Evolutionary conservation across 306 rosid genomes (phyloP).

Genomic region (Bauhinia variegata): DNA sequence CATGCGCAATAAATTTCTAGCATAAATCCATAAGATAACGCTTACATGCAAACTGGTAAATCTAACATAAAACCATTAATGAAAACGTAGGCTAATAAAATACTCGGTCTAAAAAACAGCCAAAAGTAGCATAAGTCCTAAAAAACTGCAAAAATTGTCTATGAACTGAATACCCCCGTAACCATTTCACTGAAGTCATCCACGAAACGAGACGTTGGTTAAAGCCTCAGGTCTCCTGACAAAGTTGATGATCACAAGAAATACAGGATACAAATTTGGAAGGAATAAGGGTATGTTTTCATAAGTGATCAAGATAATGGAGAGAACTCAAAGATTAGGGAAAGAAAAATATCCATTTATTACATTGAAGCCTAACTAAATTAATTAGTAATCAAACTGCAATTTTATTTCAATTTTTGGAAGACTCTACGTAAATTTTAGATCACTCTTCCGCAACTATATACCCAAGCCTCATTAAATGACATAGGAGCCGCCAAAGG

Average conservation of each 20-base stretch:
- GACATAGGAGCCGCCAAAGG: slow-evolving; percentile 11
- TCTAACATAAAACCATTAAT: background rate
- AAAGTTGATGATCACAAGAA: slow-evolving; percentile 2
- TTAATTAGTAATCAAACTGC: too few species aligned
- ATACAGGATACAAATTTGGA: background rate
- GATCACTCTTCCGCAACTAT: too few species aligned
- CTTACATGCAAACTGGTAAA: slow-evolving; percentile 1
- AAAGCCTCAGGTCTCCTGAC: slow-evolving; percentile 1
- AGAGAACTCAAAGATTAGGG: background rate
- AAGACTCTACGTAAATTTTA: too few species aligned
- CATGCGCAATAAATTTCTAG: too few species aligned
- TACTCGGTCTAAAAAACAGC: too few species aligned
- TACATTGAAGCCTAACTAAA: too few species aligned
- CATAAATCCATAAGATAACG: slow-evolving; percentile 1
- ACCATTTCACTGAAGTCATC: slow-evolving; percentile 3
- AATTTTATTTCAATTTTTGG: too few species aligned
- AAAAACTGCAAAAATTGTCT: background rate
- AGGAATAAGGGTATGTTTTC: background rate
- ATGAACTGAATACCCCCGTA: background rate
- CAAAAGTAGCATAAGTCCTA: too few species aligned
- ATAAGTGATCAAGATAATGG: background rate
- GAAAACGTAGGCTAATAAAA: slow-evolving; percentile 1
- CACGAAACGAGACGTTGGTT: background rate
- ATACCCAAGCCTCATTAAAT: slow-evolving; percentile 8
- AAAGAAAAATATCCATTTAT: too few species aligned